Evolutionary conservation across 2,329 filamentous ascomycete species (phyloP).

Genomic region (Ceratocystis alfenasii): DNA sequence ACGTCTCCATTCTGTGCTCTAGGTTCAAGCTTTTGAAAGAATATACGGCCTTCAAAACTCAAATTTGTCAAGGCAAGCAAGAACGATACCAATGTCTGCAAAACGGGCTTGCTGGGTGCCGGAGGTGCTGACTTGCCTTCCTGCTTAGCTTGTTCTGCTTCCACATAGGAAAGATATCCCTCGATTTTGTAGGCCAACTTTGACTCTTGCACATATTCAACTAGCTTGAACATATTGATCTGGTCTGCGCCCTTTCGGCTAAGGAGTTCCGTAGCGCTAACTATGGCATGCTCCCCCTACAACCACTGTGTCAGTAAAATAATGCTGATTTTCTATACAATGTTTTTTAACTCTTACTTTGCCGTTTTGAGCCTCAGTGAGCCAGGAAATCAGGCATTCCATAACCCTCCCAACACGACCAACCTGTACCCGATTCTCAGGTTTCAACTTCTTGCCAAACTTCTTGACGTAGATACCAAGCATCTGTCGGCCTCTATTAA

Average conservation of each 20-base stretch:
- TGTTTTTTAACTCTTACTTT: slow-evolving; percentile 33
- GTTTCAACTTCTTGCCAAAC: slow-evolving; percentile 80
- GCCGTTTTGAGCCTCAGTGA: slow-evolving; percentile 41
- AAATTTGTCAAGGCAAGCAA: slow-evolving; percentile 77
- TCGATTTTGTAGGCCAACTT: slow-evolving; percentile 92
- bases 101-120: slow-evolving; percentile 35
- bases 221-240: slow-evolving; percentile 83
- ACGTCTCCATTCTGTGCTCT: slow-evolving; percentile 34
- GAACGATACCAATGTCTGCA: slow-evolving; percentile 49
- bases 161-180: slow-evolving; percentile 59
- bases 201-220: slow-evolving; percentile 78
- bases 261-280: slow-evolving; percentile 61
- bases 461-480: slow-evolving; percentile 72
- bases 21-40: slow-evolving; percentile 41
- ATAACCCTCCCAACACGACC: slow-evolving; percentile 76
- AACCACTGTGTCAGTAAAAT: background rate
- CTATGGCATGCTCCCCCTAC: slow-evolving; percentile 48
- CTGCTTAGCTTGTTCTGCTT: slow-evolving; percentile 35
- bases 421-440: slow-evolving; percentile 81
- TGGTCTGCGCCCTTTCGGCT: slow-evolving; percentile 81
- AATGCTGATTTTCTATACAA: background rate
- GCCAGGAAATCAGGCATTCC: slow-evolving; percentile 61
- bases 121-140: slow-evolving; percentile 22
- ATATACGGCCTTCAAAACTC: slow-evolving; percentile 56
- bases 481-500: slow-evolving; percentile 61